Evolutionary conservation across 371 early-diverging fungal genomes (phyloP).

Genomic region (Mortierella sp.): DNA sequence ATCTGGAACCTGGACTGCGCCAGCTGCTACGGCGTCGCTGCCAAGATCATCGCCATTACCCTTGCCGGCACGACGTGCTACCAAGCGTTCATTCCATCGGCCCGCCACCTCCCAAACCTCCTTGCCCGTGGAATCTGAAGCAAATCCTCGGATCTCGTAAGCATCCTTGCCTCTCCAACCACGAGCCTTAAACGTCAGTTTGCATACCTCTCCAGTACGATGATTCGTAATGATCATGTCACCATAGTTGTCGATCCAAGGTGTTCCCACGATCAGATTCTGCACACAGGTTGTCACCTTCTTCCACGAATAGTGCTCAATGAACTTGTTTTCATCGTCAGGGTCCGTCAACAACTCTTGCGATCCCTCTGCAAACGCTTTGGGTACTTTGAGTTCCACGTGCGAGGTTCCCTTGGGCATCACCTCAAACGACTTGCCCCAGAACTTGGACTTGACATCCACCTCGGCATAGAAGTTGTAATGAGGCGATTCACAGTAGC

Average conservation of each 20-base stretch:
- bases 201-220: constrained; percentile 75
- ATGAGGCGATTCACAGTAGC: constrained; percentile 82
- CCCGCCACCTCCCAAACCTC: constrained; percentile 74
- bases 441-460: constrained; percentile 81
- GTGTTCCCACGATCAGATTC: constrained; percentile 84
- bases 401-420: constrained; percentile 82
- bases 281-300: constrained; percentile 86
- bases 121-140: constrained; percentile 64
- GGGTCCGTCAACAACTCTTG: constrained; percentile 30
- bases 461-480: constrained; percentile 84
- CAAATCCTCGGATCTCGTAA: constrained; percentile 74
- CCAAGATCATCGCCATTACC: constrained; percentile 47
- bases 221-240: constrained; percentile 82
- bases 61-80: constrained; percentile 63
- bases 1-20: constrained; percentile 36
- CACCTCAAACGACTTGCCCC: constrained; percentile 83
- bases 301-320: constrained; percentile 83
- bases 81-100: constrained; percentile 75
- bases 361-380: constrained; percentile 56
- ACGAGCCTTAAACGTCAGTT: constrained; percentile 77
- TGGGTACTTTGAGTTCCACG: constrained; percentile 72
- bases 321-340: constrained; percentile 53
- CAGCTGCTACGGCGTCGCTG: constrained; percentile 55
- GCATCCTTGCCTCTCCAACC: constrained; percentile 71
- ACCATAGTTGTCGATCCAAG: constrained; percentile 85